Evolutionary conservation across 1,139 yeast genomes (phyloP), one percentile per base, ranked within the genome.

Genomic region (Nakaseomyces delphensis): DNA sequence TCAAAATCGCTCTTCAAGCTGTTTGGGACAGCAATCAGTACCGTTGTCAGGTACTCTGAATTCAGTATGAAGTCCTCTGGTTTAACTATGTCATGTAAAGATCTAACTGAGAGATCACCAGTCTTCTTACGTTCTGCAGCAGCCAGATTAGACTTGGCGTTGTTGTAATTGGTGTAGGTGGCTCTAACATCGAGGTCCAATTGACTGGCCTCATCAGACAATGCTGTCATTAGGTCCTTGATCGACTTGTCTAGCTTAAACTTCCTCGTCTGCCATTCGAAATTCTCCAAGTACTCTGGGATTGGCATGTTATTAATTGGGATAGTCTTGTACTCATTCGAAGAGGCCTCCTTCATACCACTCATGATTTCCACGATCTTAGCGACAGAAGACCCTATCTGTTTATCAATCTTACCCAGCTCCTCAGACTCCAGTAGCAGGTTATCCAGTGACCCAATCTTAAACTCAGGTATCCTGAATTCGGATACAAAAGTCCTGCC

Each of bases 391-490:
- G 72, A 67, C 41, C 73, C 75, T 58, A 89, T 73, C 63, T 85
- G 94, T 21, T 69, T 68, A 64, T 91, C 99, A 44, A 82, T 68
- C 62, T 86, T 87, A 39, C 76, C 69, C 48, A 93, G 71, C 59
- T 89, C 97, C 56, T 93, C 98, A 60, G 91, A 79, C 64, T 87
- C 91, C 56, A 82, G 79, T 43, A 91, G 94, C 48, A 91, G 73
- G 32, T 89, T 81, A 65, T 93, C 99, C 59, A 91, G 73, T 3
- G 97, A 89, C 28, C 97, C 97, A 52, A 91, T 85, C 65, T 91
- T 93, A 65, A 91, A 89, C 50, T 74, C 79, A n/a, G 97, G 98
- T 42, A 87, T 71, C 35, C 70, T 68, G 48, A 84, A 76, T 28
- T 59, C 53, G 24, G 61, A 53, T 3, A 66, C 56, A 27, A 53